Evolutionary conservation across 805 yeast species (phyloP), one percentile per base, ranked within the genome.

Genomic region (Cyberlindnera amylophila): DNA sequence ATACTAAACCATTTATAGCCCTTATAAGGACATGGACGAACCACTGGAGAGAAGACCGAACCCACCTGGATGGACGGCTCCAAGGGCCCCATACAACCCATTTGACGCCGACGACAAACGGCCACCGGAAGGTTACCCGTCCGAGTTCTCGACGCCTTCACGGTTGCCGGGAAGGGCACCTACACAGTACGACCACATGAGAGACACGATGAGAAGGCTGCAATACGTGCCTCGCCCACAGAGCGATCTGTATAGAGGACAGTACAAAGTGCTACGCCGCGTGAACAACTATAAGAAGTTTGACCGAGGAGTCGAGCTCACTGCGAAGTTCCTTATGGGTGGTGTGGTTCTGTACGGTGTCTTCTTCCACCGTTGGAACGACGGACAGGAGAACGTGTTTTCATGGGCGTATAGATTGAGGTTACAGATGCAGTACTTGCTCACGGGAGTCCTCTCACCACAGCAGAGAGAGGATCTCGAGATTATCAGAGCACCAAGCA

Each of bases 71-170:
- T 84, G 93, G 93, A 73, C 74, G 0, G 86, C 80, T 2, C 95
- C 95, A 8, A 37, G 51, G 9, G 55, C 60, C 10, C 47, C 49
- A 0, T 87, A 85, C 59, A 86, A 86, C 54, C 95, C 95, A 6
- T 87, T 80, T 55, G 96, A 86, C 57, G 84, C 90, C 0, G 64
- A 75, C 1, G 96, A 86, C 57, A 58, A 67, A 32, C 69, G 96
- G 35, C 95, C 96, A 0, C 75, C 95, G 0, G 80, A 81, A 57
- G 95, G 96, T 2, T 86, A 87, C 50, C 96, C 96, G 1, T 81
- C 89, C 19, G 96, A 86, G 59, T 87, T 72, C 65, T 70, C 75
- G 44, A 64, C 81, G 1, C 91, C 93, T 0, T 81, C 86, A 1
- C 67, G 70, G 32, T 70, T 75, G 26, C 79, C 84, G 21, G 89